Evolutionary conservation across 164 flowering plant genomes (phyloP).

Genomic region (Umbellularia californica): DNA sequence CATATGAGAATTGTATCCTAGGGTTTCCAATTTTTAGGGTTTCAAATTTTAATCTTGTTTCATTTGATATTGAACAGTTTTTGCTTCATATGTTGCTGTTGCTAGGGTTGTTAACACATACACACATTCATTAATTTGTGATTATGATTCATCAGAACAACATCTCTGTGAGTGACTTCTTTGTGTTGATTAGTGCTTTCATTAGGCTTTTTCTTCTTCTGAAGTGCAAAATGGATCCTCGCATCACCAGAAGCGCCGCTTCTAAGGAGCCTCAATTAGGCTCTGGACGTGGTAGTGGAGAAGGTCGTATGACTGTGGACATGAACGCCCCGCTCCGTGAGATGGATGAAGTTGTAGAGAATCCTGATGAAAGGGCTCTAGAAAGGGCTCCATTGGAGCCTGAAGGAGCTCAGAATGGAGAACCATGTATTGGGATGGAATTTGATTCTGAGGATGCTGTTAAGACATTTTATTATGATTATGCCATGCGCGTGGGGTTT

Average conservation of each 20-base stretch:
- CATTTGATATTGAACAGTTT: too few species aligned
- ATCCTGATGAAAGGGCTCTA: not conserved
- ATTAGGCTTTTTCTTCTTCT: not conserved
- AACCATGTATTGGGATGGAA: conserved; percentile 42
- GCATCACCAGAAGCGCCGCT: not conserved
- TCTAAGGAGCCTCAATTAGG: not conserved
- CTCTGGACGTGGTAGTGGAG: not conserved
- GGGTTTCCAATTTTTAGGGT: not conserved
- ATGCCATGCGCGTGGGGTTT: conserved; percentile 25
- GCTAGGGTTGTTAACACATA: too few species aligned
- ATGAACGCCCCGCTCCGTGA: conserved; percentile 1
- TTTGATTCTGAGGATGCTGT: conserved; percentile 35
- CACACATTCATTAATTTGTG: not conserved
- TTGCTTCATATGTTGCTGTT: too few species aligned
- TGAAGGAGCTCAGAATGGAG: not conserved
- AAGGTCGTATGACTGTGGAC: conserved; percentile 5
- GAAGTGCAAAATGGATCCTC: not conserved
- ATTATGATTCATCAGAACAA: not conserved
- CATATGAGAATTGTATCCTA: not conserved
- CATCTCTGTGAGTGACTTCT: not conserved
- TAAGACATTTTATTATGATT: conserved; percentile 21
- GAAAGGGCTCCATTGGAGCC: not conserved
- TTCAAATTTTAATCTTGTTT: not conserved
- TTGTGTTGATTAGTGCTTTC: not conserved
- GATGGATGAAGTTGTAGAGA: not conserved